Percentiles rank a stretch among this genome's conserved stretches.
Conservation (phyloP, 2,329 filamentous ascomycete genomes). For the Nemania bipapillata region DNA sequence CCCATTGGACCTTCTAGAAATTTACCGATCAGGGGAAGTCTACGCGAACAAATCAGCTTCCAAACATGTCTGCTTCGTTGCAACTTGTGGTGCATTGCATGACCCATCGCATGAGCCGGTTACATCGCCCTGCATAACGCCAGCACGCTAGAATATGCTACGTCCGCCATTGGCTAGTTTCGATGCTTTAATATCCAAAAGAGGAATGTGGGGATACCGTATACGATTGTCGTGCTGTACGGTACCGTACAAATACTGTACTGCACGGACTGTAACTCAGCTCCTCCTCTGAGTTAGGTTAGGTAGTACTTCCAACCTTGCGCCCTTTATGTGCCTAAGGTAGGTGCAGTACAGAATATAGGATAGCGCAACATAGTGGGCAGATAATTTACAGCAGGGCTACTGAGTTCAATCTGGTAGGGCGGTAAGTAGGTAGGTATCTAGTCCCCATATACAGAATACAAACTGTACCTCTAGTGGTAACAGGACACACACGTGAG, state of each 20-base stretch:
- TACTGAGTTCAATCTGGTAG: too few species aligned
- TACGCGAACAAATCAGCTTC: conserved; percentile 24
- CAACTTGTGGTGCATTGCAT: background rate
- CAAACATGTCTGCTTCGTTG: background rate
- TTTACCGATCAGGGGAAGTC: conserved; percentile 31
- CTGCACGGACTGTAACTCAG: background rate
- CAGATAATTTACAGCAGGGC: too few species aligned
- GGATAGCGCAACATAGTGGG: too few species aligned
- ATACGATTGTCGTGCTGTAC: background rate
- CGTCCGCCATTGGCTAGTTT: conserved; percentile 7
- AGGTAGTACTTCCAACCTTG: too few species aligned
- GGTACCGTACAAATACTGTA: background rate
- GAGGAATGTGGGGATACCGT: conserved; percentile 24
- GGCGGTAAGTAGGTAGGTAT: too few species aligned
- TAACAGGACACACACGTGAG: background rate
- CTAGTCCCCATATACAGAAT: too few species aligned
- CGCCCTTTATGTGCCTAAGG: too few species aligned
- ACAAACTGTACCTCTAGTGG: too few species aligned
- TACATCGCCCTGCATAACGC: conserved; percentile 10
- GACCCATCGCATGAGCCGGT: conserved; percentile 23
- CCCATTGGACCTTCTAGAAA: conserved; percentile 29
- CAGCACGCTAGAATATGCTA: background rate
- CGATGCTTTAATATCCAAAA: conserved; percentile 7
- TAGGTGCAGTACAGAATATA: too few species aligned
- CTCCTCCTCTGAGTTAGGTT: background rate